These are phyloP conservation scores for Bjerkandera adusta DNA, from an alignment of 1,284 basidiomycete species.

Conservation along the genomic window DNA sequence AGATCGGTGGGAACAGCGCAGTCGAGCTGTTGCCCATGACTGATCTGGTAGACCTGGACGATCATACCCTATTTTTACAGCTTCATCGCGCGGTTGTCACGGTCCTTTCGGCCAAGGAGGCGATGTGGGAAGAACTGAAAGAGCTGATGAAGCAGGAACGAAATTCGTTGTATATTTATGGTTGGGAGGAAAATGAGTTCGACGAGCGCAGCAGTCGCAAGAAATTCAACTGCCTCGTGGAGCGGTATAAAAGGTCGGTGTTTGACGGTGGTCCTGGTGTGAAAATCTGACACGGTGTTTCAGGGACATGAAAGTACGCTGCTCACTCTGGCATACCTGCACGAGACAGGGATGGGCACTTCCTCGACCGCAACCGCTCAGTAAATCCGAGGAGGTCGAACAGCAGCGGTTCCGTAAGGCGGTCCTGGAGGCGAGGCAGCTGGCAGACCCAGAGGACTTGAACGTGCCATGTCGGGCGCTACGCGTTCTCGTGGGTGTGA, in stretches of 20 bases:
- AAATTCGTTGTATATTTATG: slow-evolving; percentile 49
- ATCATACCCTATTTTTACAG: slow-evolving; percentile 69
- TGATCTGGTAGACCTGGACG: slow-evolving; percentile 45
- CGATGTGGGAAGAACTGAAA: slow-evolving; percentile 78
- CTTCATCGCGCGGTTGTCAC: slow-evolving; percentile 60
- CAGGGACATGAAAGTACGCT: slow-evolving; percentile 69
- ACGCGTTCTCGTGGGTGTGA: slow-evolving; percentile 62
- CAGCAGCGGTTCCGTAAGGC: slow-evolving; percentile 63
- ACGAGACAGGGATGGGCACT: slow-evolving; percentile 58
- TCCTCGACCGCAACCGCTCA: slow-evolving; percentile 58
- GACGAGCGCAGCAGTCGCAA: slow-evolving; percentile 51
- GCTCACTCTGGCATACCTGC: slow-evolving; percentile 67
- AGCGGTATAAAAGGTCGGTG: slow-evolving; percentile 58
- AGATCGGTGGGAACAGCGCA: slow-evolving; percentile 36
- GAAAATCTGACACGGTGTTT: slow-evolving; percentile 1
- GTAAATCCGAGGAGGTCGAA: slow-evolving; percentile 66
- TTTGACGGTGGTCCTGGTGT: slow-evolving; percentile 8
- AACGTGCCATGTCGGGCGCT: slow-evolving; percentile 56
- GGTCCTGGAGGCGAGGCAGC: slow-evolving; percentile 59
- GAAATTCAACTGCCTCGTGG: slow-evolving; percentile 63
- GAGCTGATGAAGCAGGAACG: slow-evolving; percentile 55
- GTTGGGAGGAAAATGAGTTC: slow-evolving; percentile 66
- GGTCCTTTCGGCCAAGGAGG: slow-evolving; percentile 70
- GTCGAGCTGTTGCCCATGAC: slow-evolving; percentile 43
- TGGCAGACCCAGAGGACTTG: slow-evolving; percentile 52